Evolutionary conservation across 1,284 basidiomycete genomes (phyloP).

Genomic region (Nidula niveotomentosa): DNA sequence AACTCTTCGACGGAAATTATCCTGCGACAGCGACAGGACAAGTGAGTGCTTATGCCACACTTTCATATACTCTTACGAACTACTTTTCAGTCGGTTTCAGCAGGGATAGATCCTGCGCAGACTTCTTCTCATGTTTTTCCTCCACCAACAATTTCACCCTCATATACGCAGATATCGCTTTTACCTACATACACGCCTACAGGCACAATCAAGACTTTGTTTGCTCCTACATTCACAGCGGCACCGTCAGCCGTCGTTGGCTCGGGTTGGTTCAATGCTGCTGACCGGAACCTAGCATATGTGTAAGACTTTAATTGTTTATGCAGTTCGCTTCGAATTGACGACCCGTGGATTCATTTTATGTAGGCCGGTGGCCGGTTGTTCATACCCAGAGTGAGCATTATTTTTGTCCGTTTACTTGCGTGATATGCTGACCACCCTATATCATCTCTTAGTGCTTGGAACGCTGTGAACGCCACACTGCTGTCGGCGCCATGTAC

Average conservation of each 20-base stretch:
- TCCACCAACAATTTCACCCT: conserved; percentile 39
- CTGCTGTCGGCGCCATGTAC: conserved; percentile 31
- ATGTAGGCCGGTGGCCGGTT: conserved; percentile 36
- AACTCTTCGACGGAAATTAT: conserved; percentile 55
- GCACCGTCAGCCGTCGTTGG: conserved; percentile 51
- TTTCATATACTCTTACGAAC: conserved; percentile 4
- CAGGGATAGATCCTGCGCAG: conserved; percentile 33
- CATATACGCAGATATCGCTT: conserved; percentile 36
- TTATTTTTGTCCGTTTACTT: conserved; percentile 8
- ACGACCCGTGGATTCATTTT: conserved; percentile 2
- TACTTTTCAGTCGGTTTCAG: conserved; percentile 25
- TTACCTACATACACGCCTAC: conserved; percentile 71
- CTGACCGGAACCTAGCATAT: conserved; percentile 44
- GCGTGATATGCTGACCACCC: conserved; percentile 3
- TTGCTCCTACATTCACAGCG: conserved; percentile 52
- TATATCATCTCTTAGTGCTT: conserved; percentile 23
- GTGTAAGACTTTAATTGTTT: conserved; percentile 27
- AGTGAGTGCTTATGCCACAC: conserved; percentile 26
- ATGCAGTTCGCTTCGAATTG: conserved; percentile 4
- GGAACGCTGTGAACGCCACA: conserved; percentile 35
- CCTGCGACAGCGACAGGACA: conserved; percentile 68
- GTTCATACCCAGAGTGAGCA: conserved; percentile 43
- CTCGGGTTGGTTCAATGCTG: conserved; percentile 66
- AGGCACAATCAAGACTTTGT: conserved; percentile 51
- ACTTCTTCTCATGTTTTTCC: conserved; percentile 34